These are phyloP conservation scores for Sporothrix schenckii DNA, from an alignment of 2,329 filamentous ascomycete genomes.

Conservation along the genomic window DNA sequence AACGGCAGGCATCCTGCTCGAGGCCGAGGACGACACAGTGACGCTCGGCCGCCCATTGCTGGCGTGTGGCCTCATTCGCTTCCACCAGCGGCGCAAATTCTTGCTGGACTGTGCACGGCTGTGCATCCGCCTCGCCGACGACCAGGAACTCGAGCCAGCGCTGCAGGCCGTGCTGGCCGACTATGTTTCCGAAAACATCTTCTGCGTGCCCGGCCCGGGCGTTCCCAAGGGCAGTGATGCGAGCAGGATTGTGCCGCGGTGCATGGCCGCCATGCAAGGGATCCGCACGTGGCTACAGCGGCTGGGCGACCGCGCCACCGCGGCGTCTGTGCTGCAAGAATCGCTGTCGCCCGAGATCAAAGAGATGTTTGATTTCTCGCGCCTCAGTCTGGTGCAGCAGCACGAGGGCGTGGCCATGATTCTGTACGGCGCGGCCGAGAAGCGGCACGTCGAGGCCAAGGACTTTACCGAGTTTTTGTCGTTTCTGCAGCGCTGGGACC, in stretches of 20 bases:
- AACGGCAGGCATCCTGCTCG: constrained; percentile 74
- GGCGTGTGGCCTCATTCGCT: constrained; percentile 80
- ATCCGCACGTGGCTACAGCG: constrained; percentile 77
- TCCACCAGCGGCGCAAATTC: constrained; percentile 82
- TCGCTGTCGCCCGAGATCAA: constrained; percentile 62
- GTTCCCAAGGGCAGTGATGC: constrained; percentile 49
- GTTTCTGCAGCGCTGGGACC: constrained; percentile 69
- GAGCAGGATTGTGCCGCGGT: constrained; percentile 71
- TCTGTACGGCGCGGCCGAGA: constrained; percentile 75
- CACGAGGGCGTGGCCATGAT: constrained; percentile 88
- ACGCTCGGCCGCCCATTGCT: constrained; percentile 72
- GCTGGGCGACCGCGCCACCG: constrained; percentile 74
- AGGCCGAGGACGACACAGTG: constrained; percentile 69
- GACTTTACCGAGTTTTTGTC: constrained; percentile 76
- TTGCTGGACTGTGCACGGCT: constrained; percentile 82
- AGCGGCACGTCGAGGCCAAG: constrained; percentile 66
- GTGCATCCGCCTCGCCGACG: constrained; percentile 69
- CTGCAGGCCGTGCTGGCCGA: constrained; percentile 56
- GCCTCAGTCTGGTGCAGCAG: constrained; percentile 78
- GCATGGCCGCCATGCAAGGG: constrained; percentile 72
- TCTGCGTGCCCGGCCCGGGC: constrained; percentile 53
- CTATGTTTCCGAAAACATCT: constrained; percentile 60
- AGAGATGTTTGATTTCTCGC: constrained; percentile 80
- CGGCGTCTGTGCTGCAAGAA: constrained; percentile 73
- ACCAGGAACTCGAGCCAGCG: constrained; percentile 56